Evolutionary conservation across 2,329 filamentous ascomycete genomes (phyloP).

Genomic region (Monosporascus ibericus): DNA sequence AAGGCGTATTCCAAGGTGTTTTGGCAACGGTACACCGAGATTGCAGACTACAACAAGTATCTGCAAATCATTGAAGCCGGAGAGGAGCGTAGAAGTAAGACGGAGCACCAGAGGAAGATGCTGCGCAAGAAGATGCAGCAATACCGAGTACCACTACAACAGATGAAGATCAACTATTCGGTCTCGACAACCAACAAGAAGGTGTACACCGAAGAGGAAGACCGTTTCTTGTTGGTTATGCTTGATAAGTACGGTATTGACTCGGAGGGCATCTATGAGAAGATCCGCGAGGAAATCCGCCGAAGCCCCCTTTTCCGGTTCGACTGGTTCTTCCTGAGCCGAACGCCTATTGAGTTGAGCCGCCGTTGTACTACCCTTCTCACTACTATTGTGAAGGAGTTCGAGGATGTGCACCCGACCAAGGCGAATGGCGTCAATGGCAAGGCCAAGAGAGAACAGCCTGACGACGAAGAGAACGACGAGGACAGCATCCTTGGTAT

Average conservation of each 20-base stretch:
- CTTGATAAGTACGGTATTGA: constrained; percentile 90
- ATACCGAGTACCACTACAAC: constrained; percentile 95
- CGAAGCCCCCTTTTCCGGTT: constrained; percentile 94
- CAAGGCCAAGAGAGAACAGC: constrained; percentile 62
- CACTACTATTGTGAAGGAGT: constrained; percentile 91
- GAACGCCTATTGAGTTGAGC: constrained; percentile 87
- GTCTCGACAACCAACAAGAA: constrained; percentile 99
- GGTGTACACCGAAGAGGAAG: constrained; percentile 97
- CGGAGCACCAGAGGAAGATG: constrained; percentile 88
- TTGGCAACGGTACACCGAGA: constrained; percentile 91
- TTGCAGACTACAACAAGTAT: constrained; percentile 83
- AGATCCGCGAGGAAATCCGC: constrained; percentile 93
- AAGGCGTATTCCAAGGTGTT: constrained; percentile 91
- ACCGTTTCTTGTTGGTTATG: constrained; percentile 89
- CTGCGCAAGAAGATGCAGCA: constrained; percentile 91
- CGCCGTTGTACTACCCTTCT: constrained; percentile 90
- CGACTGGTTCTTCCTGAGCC: constrained; percentile 98
- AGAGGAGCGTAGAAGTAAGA: constrained; percentile 82
- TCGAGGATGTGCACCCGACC: constrained; percentile 60
- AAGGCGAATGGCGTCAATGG: constrained; percentile 58
- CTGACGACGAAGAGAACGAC: constrained; percentile 76
- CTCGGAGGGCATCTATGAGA: constrained; percentile 82
- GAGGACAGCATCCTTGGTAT: constrained; percentile 75
- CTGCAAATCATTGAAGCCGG: constrained; percentile 86
- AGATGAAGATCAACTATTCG: constrained; percentile 98